These are phyloP conservation scores for Cunninghamia lanceolata DNA, from an alignment of 75 land plant genomes.

Conservation along the genomic window DNA sequence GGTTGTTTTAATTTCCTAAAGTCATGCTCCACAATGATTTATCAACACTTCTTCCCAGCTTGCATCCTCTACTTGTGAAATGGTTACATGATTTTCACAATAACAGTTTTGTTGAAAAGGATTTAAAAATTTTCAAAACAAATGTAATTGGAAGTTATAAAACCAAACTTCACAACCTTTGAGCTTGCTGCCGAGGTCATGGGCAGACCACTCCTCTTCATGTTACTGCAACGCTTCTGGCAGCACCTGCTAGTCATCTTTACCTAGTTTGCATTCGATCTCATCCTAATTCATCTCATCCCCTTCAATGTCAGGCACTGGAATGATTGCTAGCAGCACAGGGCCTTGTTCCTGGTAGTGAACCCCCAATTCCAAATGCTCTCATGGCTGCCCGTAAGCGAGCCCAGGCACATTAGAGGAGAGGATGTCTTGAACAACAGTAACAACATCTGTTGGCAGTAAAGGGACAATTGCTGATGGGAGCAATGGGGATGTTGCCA, in stretches of 20 bases:
- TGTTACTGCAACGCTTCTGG: slow-evolving; percentile 51
- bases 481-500: too few relatives aligned
- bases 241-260: slow-evolving; percentile 33
- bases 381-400: slow-evolving; percentile 65
- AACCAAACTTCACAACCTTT: too few relatives aligned
- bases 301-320: slow-evolving; percentile 60
- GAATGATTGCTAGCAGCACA: slow-evolving; percentile 37
- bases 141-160: too few relatives aligned
- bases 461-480: slow-evolving; percentile 73
- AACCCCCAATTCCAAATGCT: too few relatives aligned
- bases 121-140: too few relatives aligned
- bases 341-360: neutral
- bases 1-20: too few relatives aligned
- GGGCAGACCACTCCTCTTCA: slow-evolving; percentile 61
- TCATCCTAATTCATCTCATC: slow-evolving; percentile 42
- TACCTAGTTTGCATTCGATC: slow-evolving; percentile 47
- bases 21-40: too few relatives aligned
- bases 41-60: too few relatives aligned
- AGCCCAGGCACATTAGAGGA: slow-evolving; percentile 62
- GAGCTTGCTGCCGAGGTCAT: slow-evolving; percentile 50
- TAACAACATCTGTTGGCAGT: slow-evolving; percentile 80
- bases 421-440: slow-evolving; percentile 65
- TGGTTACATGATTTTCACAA: too few relatives aligned
- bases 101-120: too few relatives aligned
- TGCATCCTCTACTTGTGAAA: too few relatives aligned